Percentiles rank a stretch among this genome's conserved stretches.
These are phyloP conservation scores for Lactarius psammicola DNA, from an alignment of 768 basidiomycete genomes.

Conservation along the genomic window DNA sequence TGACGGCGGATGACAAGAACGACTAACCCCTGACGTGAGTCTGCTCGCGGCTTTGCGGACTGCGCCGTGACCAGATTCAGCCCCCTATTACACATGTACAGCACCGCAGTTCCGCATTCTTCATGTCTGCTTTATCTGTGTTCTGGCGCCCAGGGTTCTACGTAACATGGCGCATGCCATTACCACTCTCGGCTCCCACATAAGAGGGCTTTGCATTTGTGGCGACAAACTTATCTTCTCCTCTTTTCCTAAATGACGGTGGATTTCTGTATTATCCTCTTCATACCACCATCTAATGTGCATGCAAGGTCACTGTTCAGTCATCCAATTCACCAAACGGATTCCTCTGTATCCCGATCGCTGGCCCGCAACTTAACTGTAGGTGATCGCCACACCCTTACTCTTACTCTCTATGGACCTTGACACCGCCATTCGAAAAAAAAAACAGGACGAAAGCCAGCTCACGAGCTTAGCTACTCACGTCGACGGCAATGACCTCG, in stretches of 20 bases:
- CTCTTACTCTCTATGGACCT: not conserved
- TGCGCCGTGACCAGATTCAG: not conserved
- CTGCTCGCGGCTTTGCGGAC: not conserved
- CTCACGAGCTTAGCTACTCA: constrained; percentile 7
- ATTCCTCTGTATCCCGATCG: not conserved
- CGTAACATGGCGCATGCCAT: constrained; percentile 9
- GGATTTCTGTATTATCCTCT: not conserved
- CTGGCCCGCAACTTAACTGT: not conserved
- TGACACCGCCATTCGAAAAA: not conserved
- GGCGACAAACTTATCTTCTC: not conserved
- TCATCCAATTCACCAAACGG: not conserved
- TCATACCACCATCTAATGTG: not conserved
- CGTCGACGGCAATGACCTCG: constrained; percentile 6
- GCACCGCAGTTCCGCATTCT: not conserved
- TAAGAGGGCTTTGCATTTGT: constrained; percentile 2
- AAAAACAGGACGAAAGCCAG: constrained; percentile 16
- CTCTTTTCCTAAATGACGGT: constrained; percentile 2
- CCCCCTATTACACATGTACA: not conserved
- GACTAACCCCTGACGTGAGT: not conserved
- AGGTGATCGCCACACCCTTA: not conserved
- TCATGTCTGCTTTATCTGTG: not conserved
- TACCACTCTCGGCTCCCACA: not conserved
- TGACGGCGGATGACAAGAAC: constrained; percentile 23
- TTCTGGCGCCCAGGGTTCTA: constrained; percentile 1
- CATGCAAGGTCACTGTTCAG: constrained; percentile 1